These are phyloP conservation scores for Zychaea mexicana DNA, from an alignment of 371 early-diverging fungal genomes.

Conservation along the genomic window DNA sequence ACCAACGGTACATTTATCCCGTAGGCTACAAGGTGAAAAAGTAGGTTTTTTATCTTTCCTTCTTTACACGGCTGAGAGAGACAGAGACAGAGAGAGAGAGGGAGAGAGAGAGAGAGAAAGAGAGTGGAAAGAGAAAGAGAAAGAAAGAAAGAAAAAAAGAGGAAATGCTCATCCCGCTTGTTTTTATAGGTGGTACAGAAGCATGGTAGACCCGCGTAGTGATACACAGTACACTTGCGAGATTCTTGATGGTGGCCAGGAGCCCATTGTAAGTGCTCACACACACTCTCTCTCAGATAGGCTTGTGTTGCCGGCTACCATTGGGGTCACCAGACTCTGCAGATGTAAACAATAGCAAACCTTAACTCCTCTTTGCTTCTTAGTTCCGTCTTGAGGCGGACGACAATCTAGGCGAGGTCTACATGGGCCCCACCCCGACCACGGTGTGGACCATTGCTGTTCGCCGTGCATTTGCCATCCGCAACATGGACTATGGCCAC, in stretches of 20 bases:
- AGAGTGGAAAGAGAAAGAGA: not conserved
- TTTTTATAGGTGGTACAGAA: constrained; percentile 64
- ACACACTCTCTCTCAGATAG: too few species aligned
- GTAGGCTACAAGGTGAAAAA: constrained; percentile 77
- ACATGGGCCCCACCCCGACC: constrained; percentile 52
- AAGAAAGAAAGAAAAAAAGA: not conserved
- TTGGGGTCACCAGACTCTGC: not conserved
- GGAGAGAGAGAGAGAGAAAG: not conserved
- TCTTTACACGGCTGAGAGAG: not conserved
- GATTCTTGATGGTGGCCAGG: constrained; percentile 82
- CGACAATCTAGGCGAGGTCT: constrained; percentile 33
- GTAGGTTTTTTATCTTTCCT: constrained; percentile 34
- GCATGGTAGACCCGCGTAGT: constrained; percentile 74
- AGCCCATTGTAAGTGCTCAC: constrained; percentile 63
- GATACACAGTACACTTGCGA: constrained; percentile 77
- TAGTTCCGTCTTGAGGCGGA: constrained; percentile 43
- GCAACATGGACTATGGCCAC: constrained; percentile 80
- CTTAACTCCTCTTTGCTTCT: not conserved
- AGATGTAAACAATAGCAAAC: too few species aligned
- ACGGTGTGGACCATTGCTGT: constrained; percentile 59
- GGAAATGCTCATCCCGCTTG: too few species aligned
- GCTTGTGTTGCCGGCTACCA: not conserved
- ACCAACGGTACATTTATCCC: constrained; percentile 89
- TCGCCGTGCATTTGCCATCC: constrained; percentile 60
- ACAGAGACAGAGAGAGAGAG: not conserved